phyloP scores from a whole-genome alignment of 1,284 basidiomycete genomes.

The Ustilago loliicola region DNA sequence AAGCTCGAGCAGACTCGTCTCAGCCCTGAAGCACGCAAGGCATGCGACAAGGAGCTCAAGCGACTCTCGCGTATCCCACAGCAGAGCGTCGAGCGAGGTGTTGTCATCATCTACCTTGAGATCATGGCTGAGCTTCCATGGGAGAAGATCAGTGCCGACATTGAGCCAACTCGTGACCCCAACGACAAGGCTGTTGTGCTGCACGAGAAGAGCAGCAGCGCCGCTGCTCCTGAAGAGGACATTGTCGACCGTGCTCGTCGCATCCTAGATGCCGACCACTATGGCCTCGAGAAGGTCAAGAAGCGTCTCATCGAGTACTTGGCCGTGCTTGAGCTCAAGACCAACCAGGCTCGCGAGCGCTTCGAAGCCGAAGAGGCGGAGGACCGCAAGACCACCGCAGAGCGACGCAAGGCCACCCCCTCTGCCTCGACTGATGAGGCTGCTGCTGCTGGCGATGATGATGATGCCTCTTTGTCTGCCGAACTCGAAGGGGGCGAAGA shows the following conservation, averaged over 20 bases:
- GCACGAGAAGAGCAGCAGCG: constrained; percentile 25
- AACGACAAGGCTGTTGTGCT: constrained; percentile 39
- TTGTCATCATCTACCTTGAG: constrained; percentile 70
- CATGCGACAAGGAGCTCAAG: constrained; percentile 69
- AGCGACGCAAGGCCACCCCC: constrained; percentile 36
- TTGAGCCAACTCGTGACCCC: constrained; percentile 35
- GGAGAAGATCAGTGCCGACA: constrained; percentile 64
- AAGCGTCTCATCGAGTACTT: constrained; percentile 72
- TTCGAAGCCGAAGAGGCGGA: constrained; percentile 55
- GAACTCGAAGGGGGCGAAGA: constrained; percentile 31
- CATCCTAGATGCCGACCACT: constrained; percentile 72
- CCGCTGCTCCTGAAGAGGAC: constrained; percentile 44
- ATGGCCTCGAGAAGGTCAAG: constrained; percentile 72
- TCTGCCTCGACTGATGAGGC: constrained; percentile 40
- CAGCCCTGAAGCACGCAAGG: constrained; percentile 64
- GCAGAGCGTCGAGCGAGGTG: constrained; percentile 69
- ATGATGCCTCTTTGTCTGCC: constrained; percentile 16
- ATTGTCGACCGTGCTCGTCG: constrained; percentile 64
- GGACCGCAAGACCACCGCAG: constrained; percentile 34
- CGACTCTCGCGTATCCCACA: constrained; percentile 66
- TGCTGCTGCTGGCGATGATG: constrained; percentile 19
- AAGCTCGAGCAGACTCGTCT: constrained; percentile 61
- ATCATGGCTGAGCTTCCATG: constrained; percentile 70
- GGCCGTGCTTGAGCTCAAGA: constrained; percentile 72
- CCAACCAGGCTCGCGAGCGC: constrained; percentile 63